Evolutionary conservation across 106 monocot genomes (phyloP).

Genomic region (Vanilla planifolia): DNA sequence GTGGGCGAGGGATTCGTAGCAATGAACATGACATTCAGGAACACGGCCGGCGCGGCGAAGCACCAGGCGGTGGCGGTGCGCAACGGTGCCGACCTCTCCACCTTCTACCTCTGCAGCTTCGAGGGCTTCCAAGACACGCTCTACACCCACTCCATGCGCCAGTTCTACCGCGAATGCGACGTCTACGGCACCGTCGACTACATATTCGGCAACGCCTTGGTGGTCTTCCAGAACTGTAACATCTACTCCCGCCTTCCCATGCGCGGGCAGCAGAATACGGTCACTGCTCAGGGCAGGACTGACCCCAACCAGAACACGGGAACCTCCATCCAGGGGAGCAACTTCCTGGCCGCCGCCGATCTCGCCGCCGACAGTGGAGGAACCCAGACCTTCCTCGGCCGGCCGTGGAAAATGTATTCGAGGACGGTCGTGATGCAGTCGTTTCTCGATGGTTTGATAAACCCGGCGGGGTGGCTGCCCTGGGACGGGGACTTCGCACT

Average conservation of each 20-base stretch:
- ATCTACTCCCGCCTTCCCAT: conserved; percentile 64
- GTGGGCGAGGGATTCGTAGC: conserved; percentile 72
- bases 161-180: conserved; percentile 76
- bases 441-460: conserved; percentile 36
- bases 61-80: conserved; percentile 76
- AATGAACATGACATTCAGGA: conserved; percentile 57
- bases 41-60: conserved; percentile 71
- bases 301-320: conserved; percentile 94
- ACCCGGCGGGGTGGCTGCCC: conserved; percentile 65
- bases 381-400: conserved; percentile 48
- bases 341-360: conserved; percentile 30
- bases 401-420: conserved; percentile 83
- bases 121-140: conserved; percentile 84
- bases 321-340: conserved; percentile 54
- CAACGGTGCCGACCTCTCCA: conserved; percentile 65
- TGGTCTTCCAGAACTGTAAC: conserved; percentile 78
- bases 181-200: conserved; percentile 84
- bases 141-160: conserved; percentile 71
- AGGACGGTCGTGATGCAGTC: conserved; percentile 75
- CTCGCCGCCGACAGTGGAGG: conserved; percentile 20
- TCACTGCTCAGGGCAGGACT: conserved; percentile 80
- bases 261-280: conserved; percentile 53
- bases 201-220: conserved; percentile 88
- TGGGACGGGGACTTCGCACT: conserved; percentile 72
- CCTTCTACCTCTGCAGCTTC: conserved; percentile 76